A percentile compares a stretch with the other conserved stretches of the same genome.
Conservation (phyloP, 495 filamentous ascomycete genomes). For the Glutinoglossum americanum region DNA sequence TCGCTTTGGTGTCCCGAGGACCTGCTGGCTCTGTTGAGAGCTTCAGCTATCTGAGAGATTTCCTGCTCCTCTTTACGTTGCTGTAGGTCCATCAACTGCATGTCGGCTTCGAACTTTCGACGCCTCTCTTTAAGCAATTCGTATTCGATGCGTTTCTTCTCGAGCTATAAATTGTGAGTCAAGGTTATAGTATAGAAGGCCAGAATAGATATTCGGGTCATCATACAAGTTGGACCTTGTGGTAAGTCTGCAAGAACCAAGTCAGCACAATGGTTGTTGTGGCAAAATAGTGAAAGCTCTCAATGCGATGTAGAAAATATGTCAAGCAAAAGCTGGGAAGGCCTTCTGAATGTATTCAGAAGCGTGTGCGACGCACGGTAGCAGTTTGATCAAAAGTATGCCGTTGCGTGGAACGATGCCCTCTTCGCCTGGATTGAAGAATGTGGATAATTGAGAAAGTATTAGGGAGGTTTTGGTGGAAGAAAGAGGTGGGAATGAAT, state of each 20-base stretch:
- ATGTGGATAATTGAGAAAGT: neutral
- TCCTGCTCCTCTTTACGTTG: constrained; percentile 61
- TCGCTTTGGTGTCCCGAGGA: constrained; percentile 58
- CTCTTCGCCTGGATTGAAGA: constrained; percentile 5
- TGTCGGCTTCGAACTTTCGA: constrained; percentile 64
- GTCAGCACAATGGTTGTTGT: constrained; percentile 10
- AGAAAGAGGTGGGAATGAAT: neutral
- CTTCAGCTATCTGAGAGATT: constrained; percentile 58
- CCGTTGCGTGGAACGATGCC: neutral
- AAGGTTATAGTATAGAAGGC: constrained; percentile 3
- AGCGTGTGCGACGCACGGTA: neutral
- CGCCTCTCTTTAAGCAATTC: constrained; percentile 71
- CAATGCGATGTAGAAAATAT: neutral
- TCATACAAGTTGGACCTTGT: constrained; percentile 39
- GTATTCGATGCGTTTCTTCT: constrained; percentile 78
- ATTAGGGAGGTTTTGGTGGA: constrained; percentile 3
- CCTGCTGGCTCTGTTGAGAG: constrained; percentile 35
- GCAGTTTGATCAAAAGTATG: neutral
- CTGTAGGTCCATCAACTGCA: constrained; percentile 66
- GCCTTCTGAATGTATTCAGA: neutral
- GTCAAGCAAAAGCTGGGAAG: neutral
- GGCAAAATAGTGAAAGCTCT: neutral
- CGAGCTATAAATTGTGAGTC: constrained; percentile 38
- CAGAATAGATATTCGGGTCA: neutral
- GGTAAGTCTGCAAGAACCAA: constrained; percentile 21